Conservation (phyloP, 2,329 filamentous ascomycete species). For the Clarireedia paspali region DNA sequence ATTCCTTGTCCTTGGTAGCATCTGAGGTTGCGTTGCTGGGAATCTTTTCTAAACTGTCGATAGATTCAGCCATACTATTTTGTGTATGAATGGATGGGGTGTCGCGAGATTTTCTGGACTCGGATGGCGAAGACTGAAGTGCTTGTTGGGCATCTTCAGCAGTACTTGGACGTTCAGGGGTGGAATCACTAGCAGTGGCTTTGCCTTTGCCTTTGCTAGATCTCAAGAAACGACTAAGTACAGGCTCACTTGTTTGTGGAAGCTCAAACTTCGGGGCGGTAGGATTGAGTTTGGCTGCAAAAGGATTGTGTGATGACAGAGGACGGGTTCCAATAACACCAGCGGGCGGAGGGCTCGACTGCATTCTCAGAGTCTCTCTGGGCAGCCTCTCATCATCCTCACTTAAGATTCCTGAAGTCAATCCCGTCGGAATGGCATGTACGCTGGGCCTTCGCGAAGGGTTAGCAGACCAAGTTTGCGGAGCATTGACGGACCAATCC, state of each 20-base stretch:
- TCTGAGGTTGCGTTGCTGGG: slow-evolving; percentile 52
- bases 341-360: slow-evolving; percentile 45
- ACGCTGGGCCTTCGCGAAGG: slow-evolving; percentile 75
- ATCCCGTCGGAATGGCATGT: slow-evolving; percentile 58
- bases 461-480: slow-evolving; percentile 62
- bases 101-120: slow-evolving; percentile 49
- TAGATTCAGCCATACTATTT: slow-evolving; percentile 46
- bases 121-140: slow-evolving; percentile 39
- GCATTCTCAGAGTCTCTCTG: slow-evolving; percentile 44
- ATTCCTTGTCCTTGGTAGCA: slow-evolving; percentile 36
- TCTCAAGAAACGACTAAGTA: slow-evolving; percentile 47
- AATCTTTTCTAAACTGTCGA: slow-evolving; percentile 40
- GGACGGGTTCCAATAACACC: slow-evolving; percentile 77
- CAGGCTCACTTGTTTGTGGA: slow-evolving; percentile 40
- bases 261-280: slow-evolving; percentile 77
- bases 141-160: slow-evolving; percentile 14
- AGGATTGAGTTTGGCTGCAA: slow-evolving; percentile 67
- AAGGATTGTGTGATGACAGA: slow-evolving; percentile 36
- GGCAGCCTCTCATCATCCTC: slow-evolving; percentile 58
- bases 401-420: slow-evolving; percentile 54
- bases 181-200: slow-evolving; percentile 32
- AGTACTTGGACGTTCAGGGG: slow-evolving; percentile 28
- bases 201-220: slow-evolving; percentile 33
- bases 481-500: slow-evolving; percentile 40
- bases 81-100: slow-evolving; percentile 50